These are phyloP conservation scores for Erythrophleum ivorense DNA, from an alignment of 331 rosid species.

Conservation along the genomic window DNA sequence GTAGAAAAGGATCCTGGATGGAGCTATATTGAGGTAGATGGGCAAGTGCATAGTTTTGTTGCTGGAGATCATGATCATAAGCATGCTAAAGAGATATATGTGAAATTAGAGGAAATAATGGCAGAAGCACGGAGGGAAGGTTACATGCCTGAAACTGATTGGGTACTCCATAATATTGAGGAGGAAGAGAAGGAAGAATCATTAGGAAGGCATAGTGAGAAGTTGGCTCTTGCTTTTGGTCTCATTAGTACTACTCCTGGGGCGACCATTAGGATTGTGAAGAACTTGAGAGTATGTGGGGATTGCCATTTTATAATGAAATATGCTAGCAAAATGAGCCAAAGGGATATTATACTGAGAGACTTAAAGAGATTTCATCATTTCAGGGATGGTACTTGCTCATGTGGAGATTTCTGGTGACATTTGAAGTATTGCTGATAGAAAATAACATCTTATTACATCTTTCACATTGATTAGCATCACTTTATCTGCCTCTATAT, in stretches of 20 bases:
- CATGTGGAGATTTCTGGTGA: slow-evolving; percentile 18
- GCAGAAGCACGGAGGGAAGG: slow-evolving; percentile 12
- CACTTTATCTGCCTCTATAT: background rate
- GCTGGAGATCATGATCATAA: slow-evolving; percentile 15
- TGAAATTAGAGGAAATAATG: slow-evolving; percentile 19
- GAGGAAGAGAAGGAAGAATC: slow-evolving; percentile 29
- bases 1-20: slow-evolving; percentile 21
- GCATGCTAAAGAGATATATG: background rate
- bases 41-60: slow-evolving; percentile 14
- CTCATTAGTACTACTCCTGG: slow-evolving; percentile 9
- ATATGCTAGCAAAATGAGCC: slow-evolving; percentile 21
- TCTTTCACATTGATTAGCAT: background rate
- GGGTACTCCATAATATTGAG: slow-evolving; percentile 9
- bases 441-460: background rate
- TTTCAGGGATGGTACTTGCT: slow-evolving; percentile 15
- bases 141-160: slow-evolving; percentile 11
- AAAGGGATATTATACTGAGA: slow-evolving; percentile 12
- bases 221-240: slow-evolving; percentile 27
- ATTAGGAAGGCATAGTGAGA: slow-evolving; percentile 27
- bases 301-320: slow-evolving; percentile 28
- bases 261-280: slow-evolving; percentile 7
- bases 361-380: slow-evolving; percentile 27
- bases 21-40: slow-evolving; percentile 22
- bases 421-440: background rate
- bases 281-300: slow-evolving; percentile 26